Evolutionary conservation across 1,284 basidiomycete species (phyloP).

Genomic region (Afroboletus lepidellus): DNA sequence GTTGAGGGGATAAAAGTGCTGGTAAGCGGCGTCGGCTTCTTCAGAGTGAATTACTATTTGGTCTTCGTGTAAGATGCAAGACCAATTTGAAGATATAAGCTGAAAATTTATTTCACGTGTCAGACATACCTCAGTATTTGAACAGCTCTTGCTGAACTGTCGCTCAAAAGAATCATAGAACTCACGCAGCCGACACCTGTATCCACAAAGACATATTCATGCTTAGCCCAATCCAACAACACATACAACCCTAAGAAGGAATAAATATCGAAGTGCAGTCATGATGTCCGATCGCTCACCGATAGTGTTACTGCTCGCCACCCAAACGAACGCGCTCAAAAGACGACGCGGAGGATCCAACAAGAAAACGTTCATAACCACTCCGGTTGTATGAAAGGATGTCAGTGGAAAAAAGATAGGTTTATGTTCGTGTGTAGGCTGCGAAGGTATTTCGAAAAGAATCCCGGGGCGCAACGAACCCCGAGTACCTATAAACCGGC

Average conservation of each 20-base stretch:
- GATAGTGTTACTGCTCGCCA: constrained; percentile 41
- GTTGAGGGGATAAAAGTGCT: constrained; percentile 35
- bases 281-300: constrained; percentile 12
- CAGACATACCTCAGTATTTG: constrained; percentile 6
- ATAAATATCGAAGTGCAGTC: constrained; percentile 37
- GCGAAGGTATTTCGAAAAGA: constrained; percentile 26
- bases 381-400: constrained; percentile 60
- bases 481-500: constrained; percentile 5
- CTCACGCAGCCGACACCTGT: constrained; percentile 70
- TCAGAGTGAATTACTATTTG: constrained; percentile 73
- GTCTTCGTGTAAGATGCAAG: constrained; percentile 58
- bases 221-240: constrained; percentile 62
- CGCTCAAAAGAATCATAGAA: constrained; percentile 2
- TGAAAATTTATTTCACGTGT: constrained; percentile 23
- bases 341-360: constrained; percentile 60
- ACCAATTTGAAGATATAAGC: constrained; percentile 69
- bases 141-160: constrained; percentile 8
- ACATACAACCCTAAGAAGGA: constrained; percentile 52
- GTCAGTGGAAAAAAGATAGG: constrained; percentile 52
- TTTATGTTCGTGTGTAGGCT: constrained; percentile 31
- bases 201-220: constrained; percentile 67
- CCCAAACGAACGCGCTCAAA: constrained; percentile 67
- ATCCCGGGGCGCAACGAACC: constrained; percentile 10
- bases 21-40: constrained; percentile 37
- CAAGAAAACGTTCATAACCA: constrained; percentile 76